Evolutionary conservation across 2,329 filamentous ascomycete species (phyloP).

Genomic region (Pseudodiploospora longispora): DNA sequence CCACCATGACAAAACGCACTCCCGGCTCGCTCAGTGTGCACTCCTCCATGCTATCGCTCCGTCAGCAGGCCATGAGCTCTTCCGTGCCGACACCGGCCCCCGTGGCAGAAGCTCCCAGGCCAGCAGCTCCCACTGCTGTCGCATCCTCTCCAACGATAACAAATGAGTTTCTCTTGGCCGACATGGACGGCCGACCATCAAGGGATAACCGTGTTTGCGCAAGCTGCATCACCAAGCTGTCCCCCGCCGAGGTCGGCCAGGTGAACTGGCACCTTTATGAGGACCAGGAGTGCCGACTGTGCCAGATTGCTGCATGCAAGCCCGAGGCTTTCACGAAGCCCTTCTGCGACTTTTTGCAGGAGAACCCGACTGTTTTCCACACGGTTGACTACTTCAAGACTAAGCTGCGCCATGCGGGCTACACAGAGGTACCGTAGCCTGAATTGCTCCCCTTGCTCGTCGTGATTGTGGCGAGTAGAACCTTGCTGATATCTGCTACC

Average conservation of each 20-base stretch:
- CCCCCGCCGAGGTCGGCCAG: constrained; percentile 18
- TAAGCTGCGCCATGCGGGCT: constrained; percentile 65
- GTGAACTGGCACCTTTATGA: constrained; percentile 23
- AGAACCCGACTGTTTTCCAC: constrained; percentile 92
- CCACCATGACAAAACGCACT: constrained; percentile 37
- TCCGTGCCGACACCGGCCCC: constrained; percentile 21
- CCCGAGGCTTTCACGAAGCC: constrained; percentile 69
- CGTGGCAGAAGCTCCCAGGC: constrained; percentile 7
- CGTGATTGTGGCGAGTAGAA: not conserved
- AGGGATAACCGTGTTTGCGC: constrained; percentile 30
- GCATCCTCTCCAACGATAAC: constrained; percentile 10
- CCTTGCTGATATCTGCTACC: not conserved
- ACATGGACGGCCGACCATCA: constrained; percentile 29
- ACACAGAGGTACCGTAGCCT: constrained; percentile 48
- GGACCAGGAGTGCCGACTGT: constrained; percentile 25
- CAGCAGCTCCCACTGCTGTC: constrained; percentile 4
- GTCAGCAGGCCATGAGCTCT: constrained; percentile 25
- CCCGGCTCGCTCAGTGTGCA: constrained; percentile 36
- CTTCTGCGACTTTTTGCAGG: constrained; percentile 78
- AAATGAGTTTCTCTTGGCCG: constrained; percentile 40
- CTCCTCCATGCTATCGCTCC: constrained; percentile 37
- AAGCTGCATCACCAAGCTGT: constrained; percentile 29
- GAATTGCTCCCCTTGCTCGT: no score
- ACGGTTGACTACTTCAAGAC: constrained; percentile 70
- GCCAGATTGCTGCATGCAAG: constrained; percentile 30